Conservation (phyloP, 192 early-diverging fungal species). For the Coemansia aciculifera region DNA sequence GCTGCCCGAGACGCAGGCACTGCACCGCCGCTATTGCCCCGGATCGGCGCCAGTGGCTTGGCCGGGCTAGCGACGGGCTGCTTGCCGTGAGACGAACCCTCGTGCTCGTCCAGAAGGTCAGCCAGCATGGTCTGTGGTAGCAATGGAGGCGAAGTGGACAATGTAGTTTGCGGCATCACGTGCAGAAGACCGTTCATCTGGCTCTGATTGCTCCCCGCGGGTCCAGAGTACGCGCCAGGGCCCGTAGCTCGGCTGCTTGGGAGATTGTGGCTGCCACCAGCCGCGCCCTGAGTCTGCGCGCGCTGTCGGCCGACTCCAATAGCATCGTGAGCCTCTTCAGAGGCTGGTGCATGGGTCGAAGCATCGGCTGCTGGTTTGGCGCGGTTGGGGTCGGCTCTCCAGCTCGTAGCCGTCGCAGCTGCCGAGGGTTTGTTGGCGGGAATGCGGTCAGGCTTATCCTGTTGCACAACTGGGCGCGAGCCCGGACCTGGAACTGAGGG, state of each 20-base stretch:
- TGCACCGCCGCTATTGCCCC: neutral
- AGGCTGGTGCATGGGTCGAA: neutral
- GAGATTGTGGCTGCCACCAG: neutral
- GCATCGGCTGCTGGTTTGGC: constrained; percentile 2
- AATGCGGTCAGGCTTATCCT: constrained; percentile 5
- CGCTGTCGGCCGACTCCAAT: constrained; percentile 10
- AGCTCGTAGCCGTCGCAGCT: constrained; percentile 19
- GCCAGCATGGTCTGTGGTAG: constrained; percentile 40
- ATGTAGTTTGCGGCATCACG: neutral
- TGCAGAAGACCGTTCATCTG: constrained; percentile 8
- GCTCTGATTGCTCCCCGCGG: neutral
- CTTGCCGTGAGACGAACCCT: constrained; percentile 7
- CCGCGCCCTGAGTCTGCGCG: constrained; percentile 14
- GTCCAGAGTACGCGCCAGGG: neutral
- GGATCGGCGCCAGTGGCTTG: neutral
- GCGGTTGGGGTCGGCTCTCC: constrained; percentile 28
- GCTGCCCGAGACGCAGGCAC: neutral
- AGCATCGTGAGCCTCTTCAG: neutral
- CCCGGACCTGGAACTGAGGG: neutral
- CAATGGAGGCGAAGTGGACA: constrained; percentile 20
- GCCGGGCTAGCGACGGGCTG: neutral
- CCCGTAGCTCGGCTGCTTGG: neutral
- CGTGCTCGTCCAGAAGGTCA: constrained; percentile 31
- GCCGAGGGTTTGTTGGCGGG: constrained; percentile 9
- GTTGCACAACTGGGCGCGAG: neutral